phyloP scores from a whole-genome alignment of 805 yeast genomes.

The Hagleromyces aurorensis region DNA sequence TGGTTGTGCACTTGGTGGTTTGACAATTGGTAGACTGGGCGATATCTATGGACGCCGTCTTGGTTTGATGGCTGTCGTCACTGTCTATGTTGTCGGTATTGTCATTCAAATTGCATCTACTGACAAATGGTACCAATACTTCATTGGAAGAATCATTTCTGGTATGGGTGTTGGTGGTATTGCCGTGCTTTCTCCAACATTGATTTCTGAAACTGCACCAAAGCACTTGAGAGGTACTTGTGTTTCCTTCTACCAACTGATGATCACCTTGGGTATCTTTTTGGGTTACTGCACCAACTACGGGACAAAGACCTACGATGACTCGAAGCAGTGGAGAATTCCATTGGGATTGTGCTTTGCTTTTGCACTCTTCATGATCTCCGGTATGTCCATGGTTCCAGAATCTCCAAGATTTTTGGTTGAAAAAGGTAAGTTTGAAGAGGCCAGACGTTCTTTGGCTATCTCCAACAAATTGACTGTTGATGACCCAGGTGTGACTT shows the following conservation, averaged over 20 bases:
- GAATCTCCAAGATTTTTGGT: constrained; percentile 67
- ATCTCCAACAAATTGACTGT: constrained; percentile 46
- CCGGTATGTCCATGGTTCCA: constrained; percentile 47
- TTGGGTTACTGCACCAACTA: constrained; percentile 69
- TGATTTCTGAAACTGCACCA: constrained; percentile 42
- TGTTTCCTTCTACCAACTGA: constrained; percentile 63
- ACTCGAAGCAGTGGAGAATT: constrained; percentile 65
- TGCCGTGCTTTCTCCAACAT: constrained; percentile 68
- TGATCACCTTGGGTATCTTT: constrained; percentile 68
- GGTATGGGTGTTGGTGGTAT: constrained; percentile 80
- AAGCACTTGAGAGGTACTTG: constrained; percentile 57
- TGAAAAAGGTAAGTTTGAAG: constrained; percentile 48
- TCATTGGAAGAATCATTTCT: constrained; percentile 58
- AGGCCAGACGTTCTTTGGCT: constrained; percentile 54
- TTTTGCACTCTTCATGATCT: constrained; percentile 37
- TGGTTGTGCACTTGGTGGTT: constrained; percentile 72
- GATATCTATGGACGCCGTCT: constrained; percentile 59
- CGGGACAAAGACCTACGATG: constrained; percentile 37
- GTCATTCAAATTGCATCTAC: constrained; percentile 52
- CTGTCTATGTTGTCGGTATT: constrained; percentile 60
- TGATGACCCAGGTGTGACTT: constrained; percentile 48
- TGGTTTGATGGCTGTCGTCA: constrained; percentile 53
- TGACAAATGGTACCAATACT: constrained; percentile 59
- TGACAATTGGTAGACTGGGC: constrained; percentile 49
- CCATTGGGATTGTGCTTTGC: constrained; percentile 53